Evolutionary conservation across 2,329 filamentous ascomycete species (phyloP).

Genomic region (Cordyceps sp.): DNA sequence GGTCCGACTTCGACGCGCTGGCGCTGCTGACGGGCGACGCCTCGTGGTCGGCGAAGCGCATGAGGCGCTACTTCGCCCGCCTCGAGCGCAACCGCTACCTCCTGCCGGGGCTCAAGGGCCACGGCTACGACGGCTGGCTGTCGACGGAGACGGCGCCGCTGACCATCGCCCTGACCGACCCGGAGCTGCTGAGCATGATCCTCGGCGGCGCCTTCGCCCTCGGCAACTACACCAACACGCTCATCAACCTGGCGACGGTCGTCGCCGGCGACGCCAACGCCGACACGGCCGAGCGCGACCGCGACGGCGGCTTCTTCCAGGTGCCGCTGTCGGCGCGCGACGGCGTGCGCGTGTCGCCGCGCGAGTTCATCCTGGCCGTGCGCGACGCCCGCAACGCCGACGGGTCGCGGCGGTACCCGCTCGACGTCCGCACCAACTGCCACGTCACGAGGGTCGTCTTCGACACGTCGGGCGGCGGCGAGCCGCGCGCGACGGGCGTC

Average conservation of each 20-base stretch:
- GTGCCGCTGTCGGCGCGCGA: constrained; percentile 28
- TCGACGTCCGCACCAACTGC: constrained; percentile 9
- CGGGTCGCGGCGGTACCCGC: constrained; percentile 4
- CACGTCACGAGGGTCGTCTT: constrained; percentile 20
- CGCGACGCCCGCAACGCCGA: constrained; percentile 8
- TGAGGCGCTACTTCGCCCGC: constrained; percentile 40
- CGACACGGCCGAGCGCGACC: constrained; percentile 25
- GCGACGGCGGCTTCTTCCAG: constrained; percentile 20
- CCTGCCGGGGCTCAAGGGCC: constrained; percentile 18
- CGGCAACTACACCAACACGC: constrained; percentile 11
- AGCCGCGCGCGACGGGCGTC: constrained; percentile 22
- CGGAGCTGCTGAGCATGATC: constrained; percentile 24
- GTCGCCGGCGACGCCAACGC: constrained; percentile 33
- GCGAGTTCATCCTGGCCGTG: constrained; percentile 27
- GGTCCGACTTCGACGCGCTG: constrained; percentile 42
- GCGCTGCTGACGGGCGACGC: constrained; percentile 39
- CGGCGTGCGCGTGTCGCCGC: constrained; percentile 25
- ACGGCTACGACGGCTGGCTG: constrained; percentile 43
- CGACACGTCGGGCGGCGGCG: constrained; percentile 8
- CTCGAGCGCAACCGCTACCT: constrained; percentile 38
- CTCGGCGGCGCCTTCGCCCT: constrained; percentile 9
- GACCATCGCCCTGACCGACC: constrained; percentile 31
- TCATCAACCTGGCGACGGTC: constrained; percentile 18
- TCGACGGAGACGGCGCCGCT: constrained; percentile 31
- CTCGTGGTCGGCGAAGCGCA: constrained; percentile 40